These are phyloP conservation scores for Nitzschia inconspicua DNA, from an alignment of 108 stramenopile species.

Conservation along the genomic window DNA sequence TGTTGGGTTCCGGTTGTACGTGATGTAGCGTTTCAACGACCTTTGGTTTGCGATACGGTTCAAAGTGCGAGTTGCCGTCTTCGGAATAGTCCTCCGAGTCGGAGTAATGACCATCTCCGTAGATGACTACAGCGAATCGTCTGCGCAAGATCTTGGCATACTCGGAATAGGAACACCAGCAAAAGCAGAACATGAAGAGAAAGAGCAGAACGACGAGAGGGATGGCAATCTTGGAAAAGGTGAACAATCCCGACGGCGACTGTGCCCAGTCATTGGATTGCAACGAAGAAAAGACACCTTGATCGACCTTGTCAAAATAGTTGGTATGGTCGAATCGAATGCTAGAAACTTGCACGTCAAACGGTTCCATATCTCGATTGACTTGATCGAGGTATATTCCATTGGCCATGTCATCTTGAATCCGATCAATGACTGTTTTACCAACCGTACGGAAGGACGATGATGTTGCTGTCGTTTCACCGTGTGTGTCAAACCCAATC, in stretches of 20 bases:
- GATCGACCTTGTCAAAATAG: background rate
- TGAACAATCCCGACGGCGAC: background rate
- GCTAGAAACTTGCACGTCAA: background rate
- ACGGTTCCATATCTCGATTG: background rate
- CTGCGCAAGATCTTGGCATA: too few relatives aligned
- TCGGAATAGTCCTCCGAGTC: too few relatives aligned
- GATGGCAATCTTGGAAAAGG: constrained; percentile 7
- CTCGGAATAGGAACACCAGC: too few relatives aligned
- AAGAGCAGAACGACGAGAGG: constrained; percentile 1
- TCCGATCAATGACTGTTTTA: background rate
- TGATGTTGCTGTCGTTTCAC: background rate
- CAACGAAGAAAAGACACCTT: background rate
- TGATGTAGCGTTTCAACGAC: too few relatives aligned
- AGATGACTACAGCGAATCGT: too few relatives aligned
- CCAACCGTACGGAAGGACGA: constrained; percentile 4
- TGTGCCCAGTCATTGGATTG: background rate
- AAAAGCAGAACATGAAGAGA: background rate
- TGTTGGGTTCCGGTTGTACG: too few relatives aligned
- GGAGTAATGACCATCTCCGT: too few relatives aligned
- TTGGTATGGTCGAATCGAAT: constrained; percentile 3
- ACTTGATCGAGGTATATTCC: constrained; percentile 3
- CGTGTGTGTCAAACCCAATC: constrained; percentile 4
- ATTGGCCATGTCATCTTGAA: constrained; percentile 1
- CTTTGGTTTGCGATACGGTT: too few relatives aligned
- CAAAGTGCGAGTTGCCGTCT: too few relatives aligned